Percentiles rank a stretch among this genome's conserved stretches.
Evolutionary conservation across 495 filamentous ascomycete genomes (phyloP).

Genomic region (Parmelia sp.): DNA sequence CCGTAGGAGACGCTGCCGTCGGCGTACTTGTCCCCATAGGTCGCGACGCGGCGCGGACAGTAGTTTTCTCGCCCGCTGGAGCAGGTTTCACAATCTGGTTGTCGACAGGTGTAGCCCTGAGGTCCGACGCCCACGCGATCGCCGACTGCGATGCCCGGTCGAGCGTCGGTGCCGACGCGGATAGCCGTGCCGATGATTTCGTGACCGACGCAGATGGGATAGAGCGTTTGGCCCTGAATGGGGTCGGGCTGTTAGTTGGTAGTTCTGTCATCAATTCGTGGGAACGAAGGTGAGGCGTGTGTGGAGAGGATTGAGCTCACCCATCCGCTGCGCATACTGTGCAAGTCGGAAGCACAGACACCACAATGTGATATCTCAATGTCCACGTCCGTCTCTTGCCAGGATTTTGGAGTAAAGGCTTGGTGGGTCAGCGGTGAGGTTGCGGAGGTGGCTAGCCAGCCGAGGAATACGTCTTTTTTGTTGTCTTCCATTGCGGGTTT

Average conservation of each 20-base stretch:
- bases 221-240: conserved; percentile 45
- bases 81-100: conserved; percentile 61
- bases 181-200: conserved; percentile 76
- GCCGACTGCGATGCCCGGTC: conserved; percentile 52
- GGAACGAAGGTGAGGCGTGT: too few relatives aligned
- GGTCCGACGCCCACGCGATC: conserved; percentile 83
- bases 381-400: conserved; percentile 69
- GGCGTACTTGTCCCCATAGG: conserved; percentile 61
- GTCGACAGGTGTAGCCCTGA: conserved; percentile 57
- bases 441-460: conserved; percentile 66
- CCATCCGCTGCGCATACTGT: conserved; percentile 71
- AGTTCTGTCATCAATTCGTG: too few relatives aligned
- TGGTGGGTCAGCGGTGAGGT: conserved; percentile 64
- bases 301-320: too few relatives aligned
- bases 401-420: conserved; percentile 67
- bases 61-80: conserved; percentile 55
- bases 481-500: background rate
- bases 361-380: conserved; percentile 75
- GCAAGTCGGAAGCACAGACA: conserved; percentile 72
- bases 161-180: conserved; percentile 59
- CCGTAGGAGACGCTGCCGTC: conserved; percentile 56
- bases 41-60: conserved; percentile 50
- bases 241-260: too few relatives aligned
- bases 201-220: conserved; percentile 71
- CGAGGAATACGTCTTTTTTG: conserved; percentile 50